Conservation (phyloP, 1,139 yeast species). For the Nakaseomyces glabratus region DNA sequence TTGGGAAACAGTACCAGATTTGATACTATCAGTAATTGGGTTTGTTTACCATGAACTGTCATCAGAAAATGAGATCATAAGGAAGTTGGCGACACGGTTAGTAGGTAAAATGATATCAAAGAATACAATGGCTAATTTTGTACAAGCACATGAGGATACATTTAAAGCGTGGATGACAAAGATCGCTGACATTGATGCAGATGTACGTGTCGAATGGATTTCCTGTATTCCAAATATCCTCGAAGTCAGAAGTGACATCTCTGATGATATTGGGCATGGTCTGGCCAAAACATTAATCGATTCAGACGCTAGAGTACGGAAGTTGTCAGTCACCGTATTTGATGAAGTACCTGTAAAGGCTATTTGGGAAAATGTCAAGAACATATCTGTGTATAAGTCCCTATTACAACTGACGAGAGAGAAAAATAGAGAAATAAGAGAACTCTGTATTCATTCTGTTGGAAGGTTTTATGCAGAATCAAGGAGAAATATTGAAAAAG, state of each 20-base stretch:
- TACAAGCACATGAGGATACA: conserved; percentile 48
- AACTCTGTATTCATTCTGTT: conserved; percentile 46
- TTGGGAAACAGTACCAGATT: conserved; percentile 73
- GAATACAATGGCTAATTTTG: conserved; percentile 47
- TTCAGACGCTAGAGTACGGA: conserved; percentile 65
- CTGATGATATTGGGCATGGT: conserved; percentile 47
- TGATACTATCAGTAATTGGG: conserved; percentile 67
- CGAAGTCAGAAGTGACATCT: conserved; percentile 41
- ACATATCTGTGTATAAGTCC: conserved; percentile 42
- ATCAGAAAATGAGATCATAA: conserved; percentile 56
- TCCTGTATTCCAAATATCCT: conserved; percentile 44
- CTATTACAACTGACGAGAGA: conserved; percentile 62
- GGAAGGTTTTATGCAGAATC: conserved; percentile 43
- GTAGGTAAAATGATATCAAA: conserved; percentile 58
- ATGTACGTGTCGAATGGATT: conserved; percentile 65
- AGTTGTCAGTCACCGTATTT: conserved; percentile 47
- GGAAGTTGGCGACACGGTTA: conserved; percentile 64
- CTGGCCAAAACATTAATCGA: conserved; percentile 64
- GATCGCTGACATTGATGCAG: conserved; percentile 56
- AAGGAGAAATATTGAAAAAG: conserved; percentile 15
- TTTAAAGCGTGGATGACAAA: conserved; percentile 72
- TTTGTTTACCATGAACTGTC: conserved; percentile 71
- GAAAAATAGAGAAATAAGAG: conserved; percentile 56
- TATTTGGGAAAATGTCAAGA: conserved; percentile 40
- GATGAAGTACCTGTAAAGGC: conserved; percentile 35